Conservation (phyloP, 305 asterid genomes). For the Rubia peregrina region DNA sequence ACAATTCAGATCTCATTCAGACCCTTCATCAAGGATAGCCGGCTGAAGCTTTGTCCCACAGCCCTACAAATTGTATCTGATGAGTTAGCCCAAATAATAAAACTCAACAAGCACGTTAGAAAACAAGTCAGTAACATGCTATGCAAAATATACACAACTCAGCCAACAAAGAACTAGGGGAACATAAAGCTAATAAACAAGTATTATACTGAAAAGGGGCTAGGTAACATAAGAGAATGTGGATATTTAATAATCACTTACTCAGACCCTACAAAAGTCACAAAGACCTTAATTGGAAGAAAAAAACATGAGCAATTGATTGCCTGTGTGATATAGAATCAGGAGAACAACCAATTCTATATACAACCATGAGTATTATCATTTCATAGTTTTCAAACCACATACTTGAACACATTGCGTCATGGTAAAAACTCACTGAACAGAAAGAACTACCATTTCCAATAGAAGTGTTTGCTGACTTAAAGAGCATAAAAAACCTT, state of each 20-base stretch:
- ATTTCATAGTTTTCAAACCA: not conserved
- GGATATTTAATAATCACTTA: not conserved
- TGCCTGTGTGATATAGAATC: not conserved
- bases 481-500: not conserved
- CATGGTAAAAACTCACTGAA: not conserved
- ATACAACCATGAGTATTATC: not conserved
- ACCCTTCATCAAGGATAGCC: slow-evolving; percentile 79
- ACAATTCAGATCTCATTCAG: slow-evolving; percentile 52
- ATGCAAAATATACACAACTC: not conserved
- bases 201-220: not conserved
- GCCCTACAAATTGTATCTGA: slow-evolving; percentile 42
- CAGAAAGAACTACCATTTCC: not conserved
- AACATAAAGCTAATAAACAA: too few species aligned
- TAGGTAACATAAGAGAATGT: not conserved
- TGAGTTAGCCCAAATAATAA: not conserved
- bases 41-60: slow-evolving; percentile 88
- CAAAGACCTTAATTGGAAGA: too few species aligned
- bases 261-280: not conserved
- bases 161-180: not conserved
- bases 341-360: not conserved
- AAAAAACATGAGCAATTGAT: too few species aligned
- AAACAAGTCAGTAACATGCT: not conserved
- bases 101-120: not conserved
- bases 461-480: not conserved
- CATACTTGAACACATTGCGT: too few species aligned